A percentile compares a stretch with the other conserved stretches of the same genome.
These are phyloP conservation scores for Diaporthe citriasiana DNA, from an alignment of 2,329 filamentous ascomycete genomes.

Conservation along the genomic window DNA sequence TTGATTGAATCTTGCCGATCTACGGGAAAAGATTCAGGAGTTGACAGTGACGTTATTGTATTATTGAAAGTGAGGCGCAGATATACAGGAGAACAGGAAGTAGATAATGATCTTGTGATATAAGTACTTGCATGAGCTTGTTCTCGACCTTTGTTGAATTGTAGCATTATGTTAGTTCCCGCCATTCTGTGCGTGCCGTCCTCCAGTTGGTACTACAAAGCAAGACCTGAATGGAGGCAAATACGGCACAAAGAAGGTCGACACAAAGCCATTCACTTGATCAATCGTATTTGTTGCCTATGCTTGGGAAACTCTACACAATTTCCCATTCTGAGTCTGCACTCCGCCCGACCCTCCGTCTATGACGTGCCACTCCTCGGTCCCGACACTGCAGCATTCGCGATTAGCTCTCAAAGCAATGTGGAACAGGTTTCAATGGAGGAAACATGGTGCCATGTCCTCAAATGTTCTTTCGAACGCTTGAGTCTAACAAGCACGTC, in stretches of 20 bases:
- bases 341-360: conserved; percentile 9
- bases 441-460: not conserved
- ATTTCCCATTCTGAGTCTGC: conserved; percentile 38
- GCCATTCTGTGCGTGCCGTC: not conserved
- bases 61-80: not conserved
- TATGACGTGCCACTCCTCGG: conserved; percentile 31
- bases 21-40: not conserved
- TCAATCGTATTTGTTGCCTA: not conserved
- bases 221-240: not conserved
- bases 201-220: conserved; percentile 1
- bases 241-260: not conserved
- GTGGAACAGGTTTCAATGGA: not conserved
- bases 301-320: conserved; percentile 6
- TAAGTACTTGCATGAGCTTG: not conserved
- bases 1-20: not conserved
- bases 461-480: not conserved
- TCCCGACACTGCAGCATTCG: conserved; percentile 29
- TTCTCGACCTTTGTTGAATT: not conserved
- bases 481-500: not conserved
- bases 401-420: not conserved
- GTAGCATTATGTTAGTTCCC: not conserved
- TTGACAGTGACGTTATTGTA: not conserved
- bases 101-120: not conserved
- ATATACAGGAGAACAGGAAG: not conserved
- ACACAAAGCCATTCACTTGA: conserved; percentile 1